Base-by-base conservation (phyloP, 306 rosid genomes). In the Glycine latifolia region DNA sequence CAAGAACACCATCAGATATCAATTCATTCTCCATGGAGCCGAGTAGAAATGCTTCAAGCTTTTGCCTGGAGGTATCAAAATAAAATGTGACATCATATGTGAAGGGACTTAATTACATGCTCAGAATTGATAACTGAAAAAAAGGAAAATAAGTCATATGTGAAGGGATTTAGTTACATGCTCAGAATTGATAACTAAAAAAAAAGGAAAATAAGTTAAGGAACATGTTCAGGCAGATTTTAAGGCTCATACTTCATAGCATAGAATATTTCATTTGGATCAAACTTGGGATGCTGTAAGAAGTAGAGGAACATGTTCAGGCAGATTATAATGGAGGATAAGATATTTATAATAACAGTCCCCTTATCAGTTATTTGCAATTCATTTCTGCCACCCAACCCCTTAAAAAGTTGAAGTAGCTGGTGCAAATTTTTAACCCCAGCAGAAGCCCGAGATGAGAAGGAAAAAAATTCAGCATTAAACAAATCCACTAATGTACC, bases 31-130 rank as follows among this genome's bases (percentile, higher is more conserved):
- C 98, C 97, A 93, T 85, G 50, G 96, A 89, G 44, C 86, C 87
- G 71, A 95, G 90, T 70, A 95, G 88, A 80, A 95, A 95, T 78
- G 95, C 93, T 88, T 95, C 99, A 89, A 95, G 97, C 88, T 93
- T 95, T 86, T 93, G 93, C 88, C 99, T 95, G 88, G 79, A 81
- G 37, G 78, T 78, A 47, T 71, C 76, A 73, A 85, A 86, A 82
- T 74, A 62, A 76, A 76, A 54, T 6, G n/a, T 66, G 74, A 59
- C 58, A 72, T 58, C 43, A 33, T 79, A 50, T 65, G 54, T 66
- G 44, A 67, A 81, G 76, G 53, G 65, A 71, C 56, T 81, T 10
- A 14, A 71, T 55, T 56, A 58, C 71, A 75, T 67, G 31, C 67
- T 65, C 66, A 75, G 7, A 37, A 55, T 47, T 62, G 56, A 75